These are phyloP conservation scores for Apiospora malaysiana DNA, from an alignment of 2,329 filamentous ascomycete genomes.

Conservation along the genomic window DNA sequence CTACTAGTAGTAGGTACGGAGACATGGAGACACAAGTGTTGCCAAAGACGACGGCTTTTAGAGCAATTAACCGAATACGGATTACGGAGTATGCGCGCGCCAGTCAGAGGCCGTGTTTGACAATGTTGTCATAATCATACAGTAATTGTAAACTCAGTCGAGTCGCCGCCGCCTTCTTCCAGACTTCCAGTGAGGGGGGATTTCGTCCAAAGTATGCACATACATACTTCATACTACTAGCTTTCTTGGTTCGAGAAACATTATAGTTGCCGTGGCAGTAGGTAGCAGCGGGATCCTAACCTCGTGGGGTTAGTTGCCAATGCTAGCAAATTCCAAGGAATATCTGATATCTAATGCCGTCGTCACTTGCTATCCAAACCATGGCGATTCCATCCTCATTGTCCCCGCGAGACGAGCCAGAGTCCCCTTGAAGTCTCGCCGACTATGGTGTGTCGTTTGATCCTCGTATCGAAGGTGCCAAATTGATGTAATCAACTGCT, in stretches of 20 bases:
- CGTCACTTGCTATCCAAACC: not conserved
- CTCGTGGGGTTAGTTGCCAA: not conserved
- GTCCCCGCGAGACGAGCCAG: not conserved
- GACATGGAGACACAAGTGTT: too few relatives aligned
- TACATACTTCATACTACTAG: too few relatives aligned
- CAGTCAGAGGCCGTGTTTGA: not conserved
- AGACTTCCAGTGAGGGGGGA: not conserved
- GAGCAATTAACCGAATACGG: not conserved
- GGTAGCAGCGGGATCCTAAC: not conserved
- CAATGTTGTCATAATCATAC: conserved; percentile 5
- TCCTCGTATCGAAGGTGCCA: not conserved
- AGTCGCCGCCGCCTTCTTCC: not conserved
- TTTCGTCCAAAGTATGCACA: conserved; percentile 2
- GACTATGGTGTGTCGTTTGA: not conserved
- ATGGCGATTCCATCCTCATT: not conserved
- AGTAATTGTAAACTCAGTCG: conserved; percentile 11
- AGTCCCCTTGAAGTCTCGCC: not conserved
- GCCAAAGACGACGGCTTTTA: not conserved
- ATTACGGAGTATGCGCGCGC: too few relatives aligned
- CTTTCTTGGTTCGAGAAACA: not conserved
- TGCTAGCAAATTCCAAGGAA: not conserved
- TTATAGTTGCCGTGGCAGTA: not conserved
- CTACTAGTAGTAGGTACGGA: too few relatives aligned
- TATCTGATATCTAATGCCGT: not conserved
- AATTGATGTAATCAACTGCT: conserved; percentile 14